Conservation (phyloP, 768 basidiomycete genomes). For the Suillus brevipes region DNA sequence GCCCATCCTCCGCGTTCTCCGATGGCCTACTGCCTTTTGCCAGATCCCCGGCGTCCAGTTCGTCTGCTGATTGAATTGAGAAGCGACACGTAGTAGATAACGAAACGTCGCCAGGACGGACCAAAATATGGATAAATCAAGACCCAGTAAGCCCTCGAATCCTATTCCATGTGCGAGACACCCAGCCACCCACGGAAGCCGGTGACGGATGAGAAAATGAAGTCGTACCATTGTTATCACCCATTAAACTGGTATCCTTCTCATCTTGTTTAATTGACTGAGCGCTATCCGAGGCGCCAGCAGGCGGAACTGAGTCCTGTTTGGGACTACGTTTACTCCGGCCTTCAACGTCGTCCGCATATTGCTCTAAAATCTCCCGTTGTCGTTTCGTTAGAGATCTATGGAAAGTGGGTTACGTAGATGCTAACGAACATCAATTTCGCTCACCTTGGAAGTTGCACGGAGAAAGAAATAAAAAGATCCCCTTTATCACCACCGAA, state of each 20-base stretch:
- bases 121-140: conserved; percentile 64
- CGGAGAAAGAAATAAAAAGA: conserved; percentile 83
- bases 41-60: conserved; percentile 19
- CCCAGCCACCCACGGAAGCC: conserved; percentile 59
- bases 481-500: conserved; percentile 70
- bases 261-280: conserved; percentile 20
- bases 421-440: conserved; percentile 8
- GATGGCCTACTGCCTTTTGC: conserved; percentile 33
- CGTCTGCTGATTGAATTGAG: conserved; percentile 33
- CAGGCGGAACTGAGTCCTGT: conserved; percentile 18
- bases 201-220: conserved; percentile 61
- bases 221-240: conserved; percentile 71
- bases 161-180: conserved; percentile 67
- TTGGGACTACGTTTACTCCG: conserved; percentile 30
- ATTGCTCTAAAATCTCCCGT: conserved; percentile 83
- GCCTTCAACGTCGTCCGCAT: conserved; percentile 92
- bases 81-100: conserved; percentile 23
- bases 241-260: conserved; percentile 24
- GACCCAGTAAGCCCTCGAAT: conserved; percentile 69
- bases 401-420: conserved; percentile 11
- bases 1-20: conserved; percentile 43
- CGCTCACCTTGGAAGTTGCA: conserved; percentile 87
- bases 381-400: conserved; percentile 85
- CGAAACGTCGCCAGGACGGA: conserved; percentile 35
- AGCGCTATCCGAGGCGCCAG: conserved; percentile 20